Base-by-base conservation (phyloP, 495 filamentous ascomycete species). In the Penicillium waksmanii region DNA sequence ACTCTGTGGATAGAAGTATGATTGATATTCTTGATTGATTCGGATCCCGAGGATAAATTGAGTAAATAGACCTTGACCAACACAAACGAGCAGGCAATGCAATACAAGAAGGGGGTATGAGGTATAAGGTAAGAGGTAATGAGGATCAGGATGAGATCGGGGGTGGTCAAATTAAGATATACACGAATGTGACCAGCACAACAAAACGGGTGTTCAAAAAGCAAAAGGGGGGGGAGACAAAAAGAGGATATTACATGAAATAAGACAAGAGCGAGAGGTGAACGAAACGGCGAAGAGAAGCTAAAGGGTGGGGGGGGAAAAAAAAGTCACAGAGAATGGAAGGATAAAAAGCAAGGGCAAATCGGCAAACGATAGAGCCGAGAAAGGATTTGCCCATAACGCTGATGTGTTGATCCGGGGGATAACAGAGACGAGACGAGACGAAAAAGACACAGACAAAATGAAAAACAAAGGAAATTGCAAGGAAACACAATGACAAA, bases 151-250 rank as follows among this genome's bases (percentile, higher is more conserved):
- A 56, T 61, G 63, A 55, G 57, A 65, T 62, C 23, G 49, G 61
- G 44, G 43, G 33, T 57, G 61, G 59, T 61, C 60, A 65, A 71
- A 66, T 67, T 64, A 67, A 70, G 62, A 63, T 71, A 69, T 67
- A 71, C 70, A 72, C 55, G 60, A 62, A 69, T 74, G 71, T 74
- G 71, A 65, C 66, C 71, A 66, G 71, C 71, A 73, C 67, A 67
- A 51, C 44, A 58, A 60, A 55, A 36, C 51, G 52, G 53, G 33
- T 31, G 27, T 21, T 31, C 21, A 51, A 25, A 33, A 51, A n/a
- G n/a, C n/a, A n/a, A 40, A 55, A 31, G 51, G 51, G 2, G 19
- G 25, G 2, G 19, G 25, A 13, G 47, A 57, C 60, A 31, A 18
- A 51, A 52, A 57, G 58, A 57, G 58, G 51, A 57, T 66, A 71